A percentile compares a stretch with the other conserved stretches of the same genome.
phyloP scores from a whole-genome alignment of 495 filamentous ascomycete species.

The Xylaria intraflava region DNA sequence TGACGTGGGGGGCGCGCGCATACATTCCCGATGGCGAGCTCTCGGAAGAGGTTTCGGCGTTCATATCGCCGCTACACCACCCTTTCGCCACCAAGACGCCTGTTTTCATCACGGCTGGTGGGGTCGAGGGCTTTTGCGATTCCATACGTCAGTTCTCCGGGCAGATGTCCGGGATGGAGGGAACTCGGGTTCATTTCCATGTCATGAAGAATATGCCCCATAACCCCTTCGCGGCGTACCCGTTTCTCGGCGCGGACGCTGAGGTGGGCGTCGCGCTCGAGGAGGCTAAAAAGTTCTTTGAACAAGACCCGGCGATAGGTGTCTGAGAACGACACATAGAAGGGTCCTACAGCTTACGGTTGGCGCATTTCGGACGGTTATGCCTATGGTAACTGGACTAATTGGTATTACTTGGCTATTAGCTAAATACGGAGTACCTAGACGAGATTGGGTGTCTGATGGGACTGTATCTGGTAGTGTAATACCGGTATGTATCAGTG shows the following conservation, averaged over 20 bases:
- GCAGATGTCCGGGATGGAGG: background rate
- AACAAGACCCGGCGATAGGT: too few relatives aligned
- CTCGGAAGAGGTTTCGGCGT: background rate
- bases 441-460: too few relatives aligned
- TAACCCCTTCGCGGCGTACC: background rate
- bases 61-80: background rate
- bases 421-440: too few relatives aligned
- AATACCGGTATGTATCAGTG: too few relatives aligned
- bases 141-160: background rate
- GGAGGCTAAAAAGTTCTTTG: background rate
- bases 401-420: too few relatives aligned
- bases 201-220: background rate
- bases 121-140: background rate
- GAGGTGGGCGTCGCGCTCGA: background rate
- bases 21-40: background rate
- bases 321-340: too few relatives aligned
- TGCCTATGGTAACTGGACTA: too few relatives aligned
- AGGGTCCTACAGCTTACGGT: too few relatives aligned
- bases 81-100: background rate
- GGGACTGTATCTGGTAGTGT: too few relatives aligned
- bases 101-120: background rate
- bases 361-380: too few relatives aligned
- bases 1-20: slow-evolving; percentile 3
- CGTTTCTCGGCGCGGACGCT: background rate
- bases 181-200: background rate